Evolutionary conservation across 305 asterid species (phyloP).

Genomic region (Salvia sclarea): DNA sequence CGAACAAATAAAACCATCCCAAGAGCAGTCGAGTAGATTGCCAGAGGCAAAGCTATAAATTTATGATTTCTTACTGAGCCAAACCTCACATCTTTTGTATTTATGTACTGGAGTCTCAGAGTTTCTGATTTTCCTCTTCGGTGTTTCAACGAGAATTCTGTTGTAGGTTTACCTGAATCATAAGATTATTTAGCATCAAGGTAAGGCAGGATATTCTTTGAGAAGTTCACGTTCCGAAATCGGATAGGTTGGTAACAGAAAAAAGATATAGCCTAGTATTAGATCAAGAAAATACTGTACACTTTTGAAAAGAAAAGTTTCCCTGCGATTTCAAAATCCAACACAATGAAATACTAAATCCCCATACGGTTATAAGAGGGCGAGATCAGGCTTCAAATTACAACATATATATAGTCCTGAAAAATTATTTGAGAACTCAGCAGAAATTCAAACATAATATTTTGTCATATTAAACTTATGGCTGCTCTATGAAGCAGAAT

Average conservation of each 20-base stretch:
- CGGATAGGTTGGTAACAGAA: neutral
- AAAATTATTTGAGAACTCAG: neutral
- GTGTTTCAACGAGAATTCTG: constrained; percentile 47
- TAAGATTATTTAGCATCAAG: constrained; percentile 28
- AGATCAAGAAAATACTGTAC: neutral
- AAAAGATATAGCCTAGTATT: neutral
- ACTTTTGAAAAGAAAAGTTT: neutral
- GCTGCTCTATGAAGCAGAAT: neutral
- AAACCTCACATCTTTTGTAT: constrained; percentile 87
- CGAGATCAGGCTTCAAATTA: neutral
- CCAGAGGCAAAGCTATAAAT: neutral
- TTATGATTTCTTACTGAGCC: constrained; percentile 41
- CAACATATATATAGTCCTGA: neutral
- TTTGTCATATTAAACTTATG: neutral
- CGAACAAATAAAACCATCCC: neutral
- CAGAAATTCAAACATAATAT: no score
- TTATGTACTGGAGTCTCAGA: constrained; percentile 73
- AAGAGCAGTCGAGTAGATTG: neutral
- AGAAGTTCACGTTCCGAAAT: neutral
- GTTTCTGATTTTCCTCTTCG: constrained; percentile 95
- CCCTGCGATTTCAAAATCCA: constrained; percentile 5
- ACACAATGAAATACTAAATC: neutral
- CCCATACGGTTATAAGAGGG: no score
- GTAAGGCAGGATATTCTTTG: constrained; percentile 9
- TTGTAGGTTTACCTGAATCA: constrained; percentile 53